These are phyloP conservation scores for Alternaria triticina DNA, from an alignment of 2,329 filamentous ascomycete species.

Conservation along the genomic window DNA sequence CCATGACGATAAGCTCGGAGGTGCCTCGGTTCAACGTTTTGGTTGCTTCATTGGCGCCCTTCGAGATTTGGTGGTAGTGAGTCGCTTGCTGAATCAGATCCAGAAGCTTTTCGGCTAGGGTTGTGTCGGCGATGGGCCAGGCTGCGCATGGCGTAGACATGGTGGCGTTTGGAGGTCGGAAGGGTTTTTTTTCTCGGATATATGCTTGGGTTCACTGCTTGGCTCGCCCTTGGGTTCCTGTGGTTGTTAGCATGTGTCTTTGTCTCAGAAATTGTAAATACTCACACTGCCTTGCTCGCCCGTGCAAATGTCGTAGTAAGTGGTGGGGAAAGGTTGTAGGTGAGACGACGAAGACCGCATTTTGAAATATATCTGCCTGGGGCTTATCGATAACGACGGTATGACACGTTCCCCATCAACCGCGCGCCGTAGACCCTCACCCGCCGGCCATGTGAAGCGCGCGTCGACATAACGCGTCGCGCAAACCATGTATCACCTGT, in stretches of 20 bases:
- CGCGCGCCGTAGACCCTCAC: conserved; percentile 4
- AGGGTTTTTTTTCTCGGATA: too few relatives aligned
- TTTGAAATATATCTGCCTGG: neutral
- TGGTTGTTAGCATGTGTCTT: neutral
- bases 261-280: too few relatives aligned
- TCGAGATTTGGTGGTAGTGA: neutral
- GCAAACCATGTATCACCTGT: conserved; percentile 85
- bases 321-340: neutral
- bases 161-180: neutral
- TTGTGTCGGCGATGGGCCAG: neutral
- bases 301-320: neutral
- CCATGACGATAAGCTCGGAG: neutral
- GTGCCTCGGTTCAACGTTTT: neutral
- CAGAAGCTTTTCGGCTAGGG: neutral
- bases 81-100: neutral
- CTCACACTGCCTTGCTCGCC: neutral
- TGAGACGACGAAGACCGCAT: neutral
- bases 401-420: conserved; percentile 6
- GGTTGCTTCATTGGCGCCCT: neutral
- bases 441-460: conserved; percentile 25
- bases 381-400: conserved; percentile 17
- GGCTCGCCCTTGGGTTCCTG: neutral
- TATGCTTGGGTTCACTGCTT: neutral
- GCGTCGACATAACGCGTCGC: conserved; percentile 14
- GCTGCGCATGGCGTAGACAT: neutral